Base-by-base conservation (phyloP, 768 basidiomycete genomes). In the Asterophora parasitica region DNA sequence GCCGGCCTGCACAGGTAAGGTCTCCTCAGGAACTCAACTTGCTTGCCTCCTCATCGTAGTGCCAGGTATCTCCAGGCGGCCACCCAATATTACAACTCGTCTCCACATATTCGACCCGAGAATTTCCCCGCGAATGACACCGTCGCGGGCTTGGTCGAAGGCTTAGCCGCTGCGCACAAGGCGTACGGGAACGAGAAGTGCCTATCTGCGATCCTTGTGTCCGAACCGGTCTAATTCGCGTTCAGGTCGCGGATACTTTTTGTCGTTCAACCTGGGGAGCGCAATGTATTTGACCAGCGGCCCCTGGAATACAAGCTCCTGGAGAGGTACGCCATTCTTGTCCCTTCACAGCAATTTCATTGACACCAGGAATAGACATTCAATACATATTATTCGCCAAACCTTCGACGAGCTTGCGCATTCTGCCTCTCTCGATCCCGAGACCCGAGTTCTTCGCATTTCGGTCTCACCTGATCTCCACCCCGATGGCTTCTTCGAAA, bases 211-310 rank as follows among this genome's bases (percentile, higher is more conserved):
- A 27, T 40, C 7, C 17, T 2, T 3, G 10, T 10, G 1, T 27
- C 19, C 20, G 6, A 26, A 20, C 0, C 13, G n/a, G 4, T n/a
- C 38, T 46, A 13, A 51, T 19, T 27, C 15, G 43, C 23, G 10
- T 15, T 26, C 44, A 78, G 76, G 43, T 61, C 76, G 20, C 67
- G 64, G 50, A 79, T 98, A 20, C 72, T 98, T 10, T 90, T 98
- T 58, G 91, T 97, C n/a, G 81, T 91, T 0, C 93, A 94, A 58
- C 76, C 81, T 4, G 78, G 80, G 34, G 95, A 98, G 63, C 77
- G 94, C 31, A 99, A 99, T 65, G 79, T 95, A 4, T 98, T 97
- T 61, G 95, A 98, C 64, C 95, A 99, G 63, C 75, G 85, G 11
- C 80, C 77, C 71, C 67, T 98, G 17, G 92, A 98, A 65, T 96